Conservation (phyloP, 345 rosid species). For the Alliaria petiolata region DNA sequence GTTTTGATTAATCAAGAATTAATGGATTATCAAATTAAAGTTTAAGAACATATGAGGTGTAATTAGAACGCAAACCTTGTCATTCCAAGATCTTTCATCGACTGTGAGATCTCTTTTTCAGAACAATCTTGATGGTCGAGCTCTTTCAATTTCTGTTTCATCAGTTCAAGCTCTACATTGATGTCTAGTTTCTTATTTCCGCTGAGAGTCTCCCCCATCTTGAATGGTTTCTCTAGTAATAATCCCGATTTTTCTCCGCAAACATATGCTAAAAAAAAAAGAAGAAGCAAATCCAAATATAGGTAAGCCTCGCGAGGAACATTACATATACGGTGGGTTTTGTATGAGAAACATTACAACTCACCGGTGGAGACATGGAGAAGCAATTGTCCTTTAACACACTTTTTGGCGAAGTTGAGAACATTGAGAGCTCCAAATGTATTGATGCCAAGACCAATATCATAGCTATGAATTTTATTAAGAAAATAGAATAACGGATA, state of each 20-base stretch:
- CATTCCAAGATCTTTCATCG: conserved; percentile 40
- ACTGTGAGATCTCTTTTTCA: conserved; percentile 19
- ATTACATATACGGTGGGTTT: not conserved
- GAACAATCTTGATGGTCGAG: conserved; percentile 17
- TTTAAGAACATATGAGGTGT: not conserved
- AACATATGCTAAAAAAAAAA: conserved; percentile 26
- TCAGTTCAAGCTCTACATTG: conserved; percentile 19
- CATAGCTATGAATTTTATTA: conserved; percentile 13
- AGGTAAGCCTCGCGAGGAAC: not conserved
- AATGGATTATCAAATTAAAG: not conserved
- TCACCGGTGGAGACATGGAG: conserved; percentile 43
- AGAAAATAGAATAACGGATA: no score
- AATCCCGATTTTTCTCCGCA: conserved; percentile 24
- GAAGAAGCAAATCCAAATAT: not conserved
- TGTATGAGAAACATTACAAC: not conserved
- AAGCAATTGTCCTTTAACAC: conserved; percentile 28
- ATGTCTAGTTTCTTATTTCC: conserved; percentile 23
- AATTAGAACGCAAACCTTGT: conserved; percentile 9
- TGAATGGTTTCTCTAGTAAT: conserved; percentile 29
- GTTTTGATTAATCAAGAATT: not conserved
- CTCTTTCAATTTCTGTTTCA: conserved; percentile 31
- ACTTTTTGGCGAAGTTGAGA: conserved; percentile 34
- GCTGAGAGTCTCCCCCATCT: conserved; percentile 30
- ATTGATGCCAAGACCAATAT: conserved; percentile 33
- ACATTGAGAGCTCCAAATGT: conserved; percentile 35